Evolutionary conservation across 257 asterid species (phyloP).

Genomic region (Plectranthus barbatus): DNA sequence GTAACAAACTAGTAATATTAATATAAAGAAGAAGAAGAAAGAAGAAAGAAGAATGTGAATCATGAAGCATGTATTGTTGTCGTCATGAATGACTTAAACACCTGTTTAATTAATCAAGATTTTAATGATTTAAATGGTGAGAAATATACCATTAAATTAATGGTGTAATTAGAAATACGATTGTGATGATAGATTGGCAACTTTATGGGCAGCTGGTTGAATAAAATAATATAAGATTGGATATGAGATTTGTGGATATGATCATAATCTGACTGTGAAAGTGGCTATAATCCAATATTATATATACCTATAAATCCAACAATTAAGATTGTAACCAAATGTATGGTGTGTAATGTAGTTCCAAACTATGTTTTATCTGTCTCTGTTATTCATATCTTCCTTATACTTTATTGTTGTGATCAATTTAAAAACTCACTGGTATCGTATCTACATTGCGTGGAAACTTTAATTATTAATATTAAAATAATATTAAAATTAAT

Average conservation of each 20-base stretch:
- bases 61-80: not conserved
- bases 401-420: too few species aligned
- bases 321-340: not conserved
- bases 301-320: not conserved
- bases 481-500: too few species aligned
- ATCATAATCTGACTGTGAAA: conserved; percentile 23
- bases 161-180: not conserved
- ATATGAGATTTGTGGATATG: conserved; percentile 6
- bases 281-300: conserved; percentile 15
- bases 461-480: too few species aligned
- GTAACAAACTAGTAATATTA: too few species aligned
- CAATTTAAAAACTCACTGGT: too few species aligned
- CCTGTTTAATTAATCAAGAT: not conserved
- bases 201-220: not conserved
- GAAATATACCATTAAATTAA: not conserved
- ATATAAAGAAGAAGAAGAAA: too few species aligned
- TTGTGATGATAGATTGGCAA: not conserved
- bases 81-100: not conserved
- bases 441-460: too few species aligned
- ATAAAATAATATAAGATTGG: not conserved
- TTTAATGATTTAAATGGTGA: not conserved
- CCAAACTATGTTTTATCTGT: not conserved
- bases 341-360: conserved; percentile 16
- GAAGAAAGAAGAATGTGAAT: too few species aligned
- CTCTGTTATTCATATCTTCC: too few species aligned